phyloP scores from a whole-genome alignment of 2,329 filamentous ascomycete genomes.

The Botrytis medusae region DNA sequence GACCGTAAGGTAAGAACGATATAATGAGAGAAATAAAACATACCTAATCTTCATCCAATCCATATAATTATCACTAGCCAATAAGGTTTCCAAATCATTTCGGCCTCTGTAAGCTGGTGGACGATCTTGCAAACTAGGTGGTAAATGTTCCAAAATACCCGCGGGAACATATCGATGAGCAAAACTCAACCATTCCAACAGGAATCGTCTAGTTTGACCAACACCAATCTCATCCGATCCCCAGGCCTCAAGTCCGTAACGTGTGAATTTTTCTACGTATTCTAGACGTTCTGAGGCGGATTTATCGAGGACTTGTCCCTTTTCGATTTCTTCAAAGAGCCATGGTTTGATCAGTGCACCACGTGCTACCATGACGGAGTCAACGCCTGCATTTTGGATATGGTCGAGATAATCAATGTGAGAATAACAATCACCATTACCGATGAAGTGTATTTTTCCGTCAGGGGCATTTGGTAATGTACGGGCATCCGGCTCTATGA shows the following conservation, averaged over 20 bases:
- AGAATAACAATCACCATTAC: conserved; percentile 95
- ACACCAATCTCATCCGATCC: conserved; percentile 93
- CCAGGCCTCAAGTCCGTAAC: conserved; percentile 91
- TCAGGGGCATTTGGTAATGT: conserved; percentile 65
- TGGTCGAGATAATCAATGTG: conserved; percentile 83
- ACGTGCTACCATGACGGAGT: conserved; percentile 96
- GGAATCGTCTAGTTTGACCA: conserved; percentile 84
- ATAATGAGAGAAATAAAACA: conserved; percentile 39
- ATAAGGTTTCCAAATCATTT: conserved; percentile 89
- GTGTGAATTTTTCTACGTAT: conserved; percentile 85
- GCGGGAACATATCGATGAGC: conserved; percentile 87
- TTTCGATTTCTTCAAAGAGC: conserved; percentile 95
- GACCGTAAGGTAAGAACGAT: neutral
- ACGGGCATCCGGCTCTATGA: conserved; percentile 72
- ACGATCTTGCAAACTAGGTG: conserved; percentile 84
- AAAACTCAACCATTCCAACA: conserved; percentile 96
- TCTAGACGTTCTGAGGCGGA: conserved; percentile 80
- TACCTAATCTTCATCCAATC: conserved; percentile 99
- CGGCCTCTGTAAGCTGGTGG: conserved; percentile 81
- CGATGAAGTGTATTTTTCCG: conserved; percentile 82
- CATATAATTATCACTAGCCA: conserved; percentile 87
- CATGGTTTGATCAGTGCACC: conserved; percentile 96
- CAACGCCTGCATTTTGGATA: conserved; percentile 74
- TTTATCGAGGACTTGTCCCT: conserved; percentile 93
- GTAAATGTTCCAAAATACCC: conserved; percentile 82